Evolutionary conservation across 345 rosid genomes (phyloP).

Genomic region (Ceriops tagal): DNA sequence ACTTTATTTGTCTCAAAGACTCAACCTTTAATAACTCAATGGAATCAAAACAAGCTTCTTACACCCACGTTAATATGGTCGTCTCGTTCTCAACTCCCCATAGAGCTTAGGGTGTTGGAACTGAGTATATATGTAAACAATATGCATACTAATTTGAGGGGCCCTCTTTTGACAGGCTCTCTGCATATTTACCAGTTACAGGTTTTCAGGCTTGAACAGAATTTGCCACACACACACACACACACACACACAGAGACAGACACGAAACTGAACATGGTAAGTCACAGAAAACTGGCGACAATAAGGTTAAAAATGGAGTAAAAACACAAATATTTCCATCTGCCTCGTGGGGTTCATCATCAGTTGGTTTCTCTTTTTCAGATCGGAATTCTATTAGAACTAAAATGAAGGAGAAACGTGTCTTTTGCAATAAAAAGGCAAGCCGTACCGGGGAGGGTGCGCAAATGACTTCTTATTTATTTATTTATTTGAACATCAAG

Average conservation of each 20-base stretch:
- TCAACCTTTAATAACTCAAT: conserved; percentile 12
- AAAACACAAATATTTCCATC: neutral
- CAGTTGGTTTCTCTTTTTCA: too few species aligned
- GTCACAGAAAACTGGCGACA: neutral
- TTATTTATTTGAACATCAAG: too few species aligned
- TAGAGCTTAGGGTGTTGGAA: conserved; percentile 34
- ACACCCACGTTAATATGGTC: conserved; percentile 11
- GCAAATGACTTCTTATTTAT: neutral
- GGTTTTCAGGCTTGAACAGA: neutral
- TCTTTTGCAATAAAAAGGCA: neutral
- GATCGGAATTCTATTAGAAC: neutral
- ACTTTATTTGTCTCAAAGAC: conserved; percentile 21
- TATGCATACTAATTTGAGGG: neutral
- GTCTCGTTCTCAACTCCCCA: conserved; percentile 23
- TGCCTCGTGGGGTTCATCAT: too few species aligned
- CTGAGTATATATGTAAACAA: neutral
- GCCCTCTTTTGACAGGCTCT: neutral
- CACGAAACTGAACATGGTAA: neutral
- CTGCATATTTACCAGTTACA: neutral
- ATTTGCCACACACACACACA: neutral
- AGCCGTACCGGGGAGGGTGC: neutral
- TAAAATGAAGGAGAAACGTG: neutral
- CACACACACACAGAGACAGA: neutral
- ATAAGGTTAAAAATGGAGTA: neutral
- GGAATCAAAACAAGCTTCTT: conserved; percentile 16